phyloP scores from a whole-genome alignment of 305 asterid species.

The Fraxinus xanthoxyloides region DNA sequence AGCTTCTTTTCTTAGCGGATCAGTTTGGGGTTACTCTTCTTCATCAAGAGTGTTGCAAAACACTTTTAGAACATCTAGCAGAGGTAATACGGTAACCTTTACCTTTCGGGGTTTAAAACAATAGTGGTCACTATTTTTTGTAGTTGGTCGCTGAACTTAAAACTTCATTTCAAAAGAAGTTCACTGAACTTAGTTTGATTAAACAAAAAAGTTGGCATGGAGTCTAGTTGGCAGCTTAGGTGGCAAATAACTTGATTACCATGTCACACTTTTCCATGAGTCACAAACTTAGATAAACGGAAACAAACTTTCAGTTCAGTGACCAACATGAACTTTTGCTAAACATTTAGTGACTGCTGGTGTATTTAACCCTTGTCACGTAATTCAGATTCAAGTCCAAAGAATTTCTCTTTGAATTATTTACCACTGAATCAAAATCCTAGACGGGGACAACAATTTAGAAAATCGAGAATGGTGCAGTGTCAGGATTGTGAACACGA shows the following conservation, averaged over 20 bases:
- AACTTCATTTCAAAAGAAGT: neutral
- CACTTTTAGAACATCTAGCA: constrained; percentile 71
- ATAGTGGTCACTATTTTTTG: neutral
- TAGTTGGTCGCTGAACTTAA: neutral
- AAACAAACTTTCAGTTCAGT: neutral
- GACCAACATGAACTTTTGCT: neutral
- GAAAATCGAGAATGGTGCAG: constrained; percentile 56
- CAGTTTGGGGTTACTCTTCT: constrained; percentile 86
- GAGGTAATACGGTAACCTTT: constrained; percentile 56
- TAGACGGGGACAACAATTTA: constrained; percentile 37
- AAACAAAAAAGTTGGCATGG: neutral
- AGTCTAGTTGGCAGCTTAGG: neutral
- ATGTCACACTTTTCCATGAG: neutral
- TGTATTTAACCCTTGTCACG: neutral
- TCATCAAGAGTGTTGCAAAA: constrained; percentile 95
- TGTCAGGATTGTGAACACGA: constrained; percentile 45
- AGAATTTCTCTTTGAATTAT: constrained; percentile 6
- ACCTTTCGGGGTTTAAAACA: neutral
- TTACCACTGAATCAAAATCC: constrained; percentile 29
- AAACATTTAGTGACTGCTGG: neutral
- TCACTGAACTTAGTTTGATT: neutral
- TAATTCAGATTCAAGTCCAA: neutral
- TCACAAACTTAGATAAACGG: neutral
- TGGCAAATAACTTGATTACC: neutral
- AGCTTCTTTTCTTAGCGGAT: constrained; percentile 87